These are phyloP conservation scores for Aspergillus persii DNA, from an alignment of 2,329 filamentous ascomycete genomes.

Conservation along the genomic window DNA sequence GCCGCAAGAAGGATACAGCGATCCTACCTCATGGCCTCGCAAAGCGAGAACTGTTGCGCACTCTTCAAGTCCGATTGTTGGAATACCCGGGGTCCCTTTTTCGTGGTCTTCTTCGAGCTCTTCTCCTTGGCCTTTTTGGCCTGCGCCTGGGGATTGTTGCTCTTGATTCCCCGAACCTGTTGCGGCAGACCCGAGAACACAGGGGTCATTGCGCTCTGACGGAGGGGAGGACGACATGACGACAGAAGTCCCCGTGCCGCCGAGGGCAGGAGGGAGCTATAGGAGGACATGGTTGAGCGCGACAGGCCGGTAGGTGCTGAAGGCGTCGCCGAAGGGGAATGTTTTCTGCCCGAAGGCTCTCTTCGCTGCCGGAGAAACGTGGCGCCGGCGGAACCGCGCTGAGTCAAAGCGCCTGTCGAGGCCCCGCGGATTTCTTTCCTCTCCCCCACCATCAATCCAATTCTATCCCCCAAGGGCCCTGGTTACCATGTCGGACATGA, in stretches of 20 bases:
- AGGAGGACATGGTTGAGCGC: slow-evolving; percentile 33
- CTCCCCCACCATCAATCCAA: slow-evolving; percentile 7
- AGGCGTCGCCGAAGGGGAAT: slow-evolving; percentile 20
- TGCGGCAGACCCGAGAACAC: slow-evolving; percentile 32
- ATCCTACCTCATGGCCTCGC: slow-evolving; percentile 82
- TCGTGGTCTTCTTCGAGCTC: slow-evolving; percentile 58
- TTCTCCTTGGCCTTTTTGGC: slow-evolving; percentile 51
- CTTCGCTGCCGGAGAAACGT: slow-evolving; percentile 31
- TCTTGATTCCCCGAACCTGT: slow-evolving; percentile 38
- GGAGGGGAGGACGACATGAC: slow-evolving; percentile 31
- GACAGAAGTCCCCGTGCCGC: slow-evolving; percentile 34
- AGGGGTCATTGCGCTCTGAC: slow-evolving; percentile 31
- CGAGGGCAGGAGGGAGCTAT: slow-evolving; percentile 32
- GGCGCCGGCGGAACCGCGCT: slow-evolving; percentile 24
- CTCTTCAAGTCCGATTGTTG: slow-evolving; percentile 61
- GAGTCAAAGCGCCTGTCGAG: slow-evolving; percentile 22
- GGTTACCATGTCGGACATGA: slow-evolving; percentile 31
- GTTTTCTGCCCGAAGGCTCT: slow-evolving; percentile 36
- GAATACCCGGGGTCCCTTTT: slow-evolving; percentile 66
- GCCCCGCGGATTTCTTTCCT: slow-evolving; percentile 4
- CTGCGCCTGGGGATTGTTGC: slow-evolving; percentile 33
- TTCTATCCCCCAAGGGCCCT: neutral
- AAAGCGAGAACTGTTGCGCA: slow-evolving; percentile 73
- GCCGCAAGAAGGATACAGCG: neutral
- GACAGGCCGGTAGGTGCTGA: slow-evolving; percentile 1